These are phyloP conservation scores for Aspergillus mulundensis DNA, from an alignment of 495 filamentous ascomycete species.

Conservation along the genomic window DNA sequence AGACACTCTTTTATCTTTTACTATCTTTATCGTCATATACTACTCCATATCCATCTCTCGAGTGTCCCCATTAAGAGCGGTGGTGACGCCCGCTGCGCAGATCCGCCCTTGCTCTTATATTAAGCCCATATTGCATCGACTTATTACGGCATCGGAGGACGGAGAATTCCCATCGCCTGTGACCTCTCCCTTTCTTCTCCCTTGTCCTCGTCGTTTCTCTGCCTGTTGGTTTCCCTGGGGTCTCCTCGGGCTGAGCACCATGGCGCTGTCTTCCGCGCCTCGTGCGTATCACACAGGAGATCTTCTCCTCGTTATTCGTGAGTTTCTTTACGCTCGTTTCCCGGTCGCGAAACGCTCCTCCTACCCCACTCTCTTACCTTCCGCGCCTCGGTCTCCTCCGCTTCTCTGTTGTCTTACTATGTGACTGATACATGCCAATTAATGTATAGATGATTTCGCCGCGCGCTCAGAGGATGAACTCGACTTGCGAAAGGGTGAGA, in stretches of 20 bases:
- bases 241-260: constrained; percentile 15
- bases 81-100: constrained; percentile 7
- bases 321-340: constrained; percentile 34
- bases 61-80: not conserved
- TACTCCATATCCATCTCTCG: not conserved
- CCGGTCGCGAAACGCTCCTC: constrained; percentile 13
- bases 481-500: constrained; percentile 78
- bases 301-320: constrained; percentile 73
- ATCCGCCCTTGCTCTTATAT: constrained; percentile 1
- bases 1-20: not conserved
- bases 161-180: constrained; percentile 6
- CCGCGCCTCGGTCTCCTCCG: constrained; percentile 13
- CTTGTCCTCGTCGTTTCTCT: constrained; percentile 1
- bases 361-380: constrained; percentile 8
- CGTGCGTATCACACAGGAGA: constrained; percentile 58
- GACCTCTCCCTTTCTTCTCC: constrained; percentile 10
- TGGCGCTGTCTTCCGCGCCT: constrained; percentile 39
- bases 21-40: not conserved
- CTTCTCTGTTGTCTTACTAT: constrained; percentile 7
- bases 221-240: constrained; percentile 1
- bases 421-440: constrained; percentile 10
- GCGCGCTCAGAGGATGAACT: constrained; percentile 91
- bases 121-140: not conserved
- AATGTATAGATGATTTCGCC: constrained; percentile 67
- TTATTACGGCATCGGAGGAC: not conserved